Conservation (phyloP, 2,329 filamentous ascomycete genomes). For the Neofusicoccum ribis region DNA sequence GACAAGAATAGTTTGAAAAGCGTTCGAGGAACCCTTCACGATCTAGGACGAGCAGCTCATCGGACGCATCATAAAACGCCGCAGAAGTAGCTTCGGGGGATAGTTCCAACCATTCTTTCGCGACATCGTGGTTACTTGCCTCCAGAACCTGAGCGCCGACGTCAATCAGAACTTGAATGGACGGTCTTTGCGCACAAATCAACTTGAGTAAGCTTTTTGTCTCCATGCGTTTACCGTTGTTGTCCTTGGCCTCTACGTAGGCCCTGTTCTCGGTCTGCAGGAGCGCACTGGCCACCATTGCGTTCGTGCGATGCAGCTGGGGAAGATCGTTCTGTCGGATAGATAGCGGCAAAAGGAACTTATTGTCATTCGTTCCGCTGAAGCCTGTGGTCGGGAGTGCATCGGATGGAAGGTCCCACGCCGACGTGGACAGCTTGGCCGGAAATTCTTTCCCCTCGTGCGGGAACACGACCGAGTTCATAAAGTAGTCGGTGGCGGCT, state of each 20-base stretch:
- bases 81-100: slow-evolving; percentile 32
- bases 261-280: slow-evolving; percentile 55
- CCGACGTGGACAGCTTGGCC: slow-evolving; percentile 63
- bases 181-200: slow-evolving; percentile 31
- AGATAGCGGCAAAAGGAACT: slow-evolving; percentile 56
- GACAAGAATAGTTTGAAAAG: slow-evolving; percentile 61
- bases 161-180: slow-evolving; percentile 61
- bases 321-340: slow-evolving; percentile 59
- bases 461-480: slow-evolving; percentile 60
- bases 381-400: slow-evolving; percentile 58
- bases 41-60: slow-evolving; percentile 58
- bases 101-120: slow-evolving; percentile 51
- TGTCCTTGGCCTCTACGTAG: slow-evolving; percentile 39
- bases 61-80: slow-evolving; percentile 59
- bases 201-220: slow-evolving; percentile 44
- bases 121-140: slow-evolving; percentile 47
- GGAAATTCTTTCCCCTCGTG: slow-evolving; percentile 64
- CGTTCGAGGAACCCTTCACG: slow-evolving; percentile 47
- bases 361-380: slow-evolving; percentile 68
- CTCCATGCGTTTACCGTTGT: neutral
- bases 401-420: slow-evolving; percentile 61
- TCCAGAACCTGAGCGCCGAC: slow-evolving; percentile 72
- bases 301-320: slow-evolving; percentile 64
- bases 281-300: slow-evolving; percentile 62
- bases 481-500: slow-evolving; percentile 62